These are phyloP conservation scores for Datura wrightii DNA, from an alignment of 257 asterid species.

Conservation along the genomic window DNA sequence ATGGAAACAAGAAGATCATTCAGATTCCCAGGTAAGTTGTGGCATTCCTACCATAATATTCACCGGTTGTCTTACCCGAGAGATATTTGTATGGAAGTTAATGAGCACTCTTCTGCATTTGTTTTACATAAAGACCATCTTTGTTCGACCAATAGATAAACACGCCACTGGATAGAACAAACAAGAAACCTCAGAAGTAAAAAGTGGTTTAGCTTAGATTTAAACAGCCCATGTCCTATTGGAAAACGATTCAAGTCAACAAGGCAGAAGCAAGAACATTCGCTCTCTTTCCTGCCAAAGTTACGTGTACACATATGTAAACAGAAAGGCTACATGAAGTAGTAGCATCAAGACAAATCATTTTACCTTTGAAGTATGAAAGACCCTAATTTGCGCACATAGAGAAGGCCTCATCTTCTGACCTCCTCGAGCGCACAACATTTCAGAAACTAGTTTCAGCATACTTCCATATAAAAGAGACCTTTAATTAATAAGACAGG, in stretches of 20 bases:
- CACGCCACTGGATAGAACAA: neutral
- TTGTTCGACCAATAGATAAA: neutral
- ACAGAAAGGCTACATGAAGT: neutral
- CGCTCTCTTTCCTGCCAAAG: neutral
- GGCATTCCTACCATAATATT: neutral
- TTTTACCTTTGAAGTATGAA: slow-evolving; percentile 63
- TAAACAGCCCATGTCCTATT: neutral
- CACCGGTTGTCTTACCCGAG: neutral
- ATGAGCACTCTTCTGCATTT: slow-evolving; percentile 5
- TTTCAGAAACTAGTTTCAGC: slow-evolving; percentile 62
- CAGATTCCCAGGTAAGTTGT: neutral
- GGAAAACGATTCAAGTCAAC: slow-evolving; percentile 15
- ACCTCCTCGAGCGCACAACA: slow-evolving; percentile 45
- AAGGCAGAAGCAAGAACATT: neutral
- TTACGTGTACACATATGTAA: neutral
- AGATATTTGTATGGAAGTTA: slow-evolving; percentile 11
- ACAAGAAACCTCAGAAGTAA: neutral
- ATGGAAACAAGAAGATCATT: neutral
- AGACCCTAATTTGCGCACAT: slow-evolving; percentile 45
- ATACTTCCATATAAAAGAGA: slow-evolving; percentile 38
- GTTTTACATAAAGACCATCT: neutral
- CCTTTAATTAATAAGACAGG: neutral
- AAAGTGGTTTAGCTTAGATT: neutral
- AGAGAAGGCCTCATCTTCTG: slow-evolving; percentile 48
- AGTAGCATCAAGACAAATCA: slow-evolving; percentile 13